Evolutionary conservation across 768 basidiomycete species (phyloP).

Genomic region (Pisolithus microcarpus): DNA sequence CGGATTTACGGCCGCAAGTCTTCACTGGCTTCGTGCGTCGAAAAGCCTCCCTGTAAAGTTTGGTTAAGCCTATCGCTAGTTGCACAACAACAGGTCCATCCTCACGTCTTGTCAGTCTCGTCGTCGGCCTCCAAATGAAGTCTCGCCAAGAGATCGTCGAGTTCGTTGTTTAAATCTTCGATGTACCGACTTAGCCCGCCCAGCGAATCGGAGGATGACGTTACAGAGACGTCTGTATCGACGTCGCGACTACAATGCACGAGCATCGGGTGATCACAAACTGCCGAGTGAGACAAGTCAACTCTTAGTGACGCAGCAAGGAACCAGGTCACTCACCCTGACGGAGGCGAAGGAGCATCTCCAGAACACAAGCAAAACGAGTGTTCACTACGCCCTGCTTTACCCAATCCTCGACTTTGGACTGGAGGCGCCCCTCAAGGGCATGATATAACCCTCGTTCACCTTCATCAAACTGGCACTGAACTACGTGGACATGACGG

Average conservation of each 20-base stretch:
- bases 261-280: not conserved
- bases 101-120: not conserved
- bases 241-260: not conserved
- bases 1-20: not conserved
- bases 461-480: not conserved
- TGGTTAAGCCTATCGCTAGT: not conserved
- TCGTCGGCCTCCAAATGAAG: not conserved
- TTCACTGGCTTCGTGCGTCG: not conserved
- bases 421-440: not conserved
- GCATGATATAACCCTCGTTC: not conserved
- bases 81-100: not conserved
- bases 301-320: not conserved
- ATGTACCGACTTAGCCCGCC: not conserved
- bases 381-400: not conserved
- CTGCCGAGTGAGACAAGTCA: not conserved
- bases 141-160: not conserved
- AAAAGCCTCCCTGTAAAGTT: not conserved
- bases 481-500: not conserved
- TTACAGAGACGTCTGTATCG: not conserved
- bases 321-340: not conserved
- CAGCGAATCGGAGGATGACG: not conserved
- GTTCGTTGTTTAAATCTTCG: not conserved
- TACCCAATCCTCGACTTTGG: not conserved
- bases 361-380: not conserved
- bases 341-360: not conserved